These are phyloP conservation scores for Ophiognomonia clavigignenti-juglandacearum DNA, from an alignment of 2,329 filamentous ascomycete genomes.

Conservation along the genomic window DNA sequence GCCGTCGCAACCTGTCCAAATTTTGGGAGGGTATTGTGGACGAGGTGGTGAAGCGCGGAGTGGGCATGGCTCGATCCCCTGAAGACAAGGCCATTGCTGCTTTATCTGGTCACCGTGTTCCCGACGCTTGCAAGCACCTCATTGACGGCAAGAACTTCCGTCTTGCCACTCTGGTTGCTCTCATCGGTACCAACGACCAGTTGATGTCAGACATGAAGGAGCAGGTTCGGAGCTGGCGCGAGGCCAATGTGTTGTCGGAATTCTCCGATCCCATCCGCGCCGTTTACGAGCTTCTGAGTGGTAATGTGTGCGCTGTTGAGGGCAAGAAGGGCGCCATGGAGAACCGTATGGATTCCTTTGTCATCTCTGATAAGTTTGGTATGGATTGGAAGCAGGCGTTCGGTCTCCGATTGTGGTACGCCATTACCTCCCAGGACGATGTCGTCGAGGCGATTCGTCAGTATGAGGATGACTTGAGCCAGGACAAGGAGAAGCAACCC, in stretches of 20 bases:
- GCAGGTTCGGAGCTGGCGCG: conserved; percentile 81
- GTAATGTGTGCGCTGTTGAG: conserved; percentile 79
- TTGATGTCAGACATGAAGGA: conserved; percentile 70
- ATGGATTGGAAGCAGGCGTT: conserved; percentile 94
- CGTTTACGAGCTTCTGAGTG: conserved; percentile 83
- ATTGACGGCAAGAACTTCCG: conserved; percentile 73
- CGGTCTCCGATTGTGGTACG: conserved; percentile 87
- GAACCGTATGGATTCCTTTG: conserved; percentile 74
- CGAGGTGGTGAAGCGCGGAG: conserved; percentile 46
- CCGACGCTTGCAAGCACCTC: conserved; percentile 78
- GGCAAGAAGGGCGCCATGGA: conserved; percentile 72
- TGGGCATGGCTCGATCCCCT: conserved; percentile 54
- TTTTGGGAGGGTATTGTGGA: conserved; percentile 66
- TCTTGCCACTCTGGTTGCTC: conserved; percentile 76
- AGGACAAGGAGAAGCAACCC: conserved; percentile 68
- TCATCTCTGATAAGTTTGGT: conserved; percentile 76
- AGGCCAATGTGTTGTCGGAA: conserved; percentile 79
- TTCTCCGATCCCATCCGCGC: conserved; percentile 79
- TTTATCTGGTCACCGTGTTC: conserved; percentile 72
- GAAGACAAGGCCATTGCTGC: conserved; percentile 83
- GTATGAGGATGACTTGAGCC: conserved; percentile 69
- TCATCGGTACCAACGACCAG: conserved; percentile 69
- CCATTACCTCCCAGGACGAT: conserved; percentile 61
- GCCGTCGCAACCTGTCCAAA: conserved; percentile 61
- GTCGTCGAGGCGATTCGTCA: conserved; percentile 67